These are phyloP conservation scores for Coniferiporia sulphurascens DNA, from an alignment of 1,284 basidiomycete genomes.

Conservation along the genomic window DNA sequence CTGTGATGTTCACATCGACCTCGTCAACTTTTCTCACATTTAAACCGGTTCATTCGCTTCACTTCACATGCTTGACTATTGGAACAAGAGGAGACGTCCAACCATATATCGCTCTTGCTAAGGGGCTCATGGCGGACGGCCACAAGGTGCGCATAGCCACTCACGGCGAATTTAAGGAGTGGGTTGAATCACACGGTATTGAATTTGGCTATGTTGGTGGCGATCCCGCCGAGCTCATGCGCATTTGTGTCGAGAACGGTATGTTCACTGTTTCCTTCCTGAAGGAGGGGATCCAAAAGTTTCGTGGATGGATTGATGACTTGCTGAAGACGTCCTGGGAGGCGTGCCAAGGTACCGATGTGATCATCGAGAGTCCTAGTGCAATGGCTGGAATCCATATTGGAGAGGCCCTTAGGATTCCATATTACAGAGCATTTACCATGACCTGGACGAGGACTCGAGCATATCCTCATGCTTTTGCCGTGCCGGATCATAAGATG, in stretches of 20 bases:
- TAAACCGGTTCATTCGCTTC: constrained; percentile 78
- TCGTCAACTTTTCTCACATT: constrained; percentile 93
- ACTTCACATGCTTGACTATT: constrained; percentile 92
- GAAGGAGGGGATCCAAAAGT: constrained; percentile 88
- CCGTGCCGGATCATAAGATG: constrained; percentile 88
- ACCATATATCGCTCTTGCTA: constrained; percentile 91
- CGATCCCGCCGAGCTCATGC: constrained; percentile 94
- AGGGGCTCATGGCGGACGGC: constrained; percentile 87
- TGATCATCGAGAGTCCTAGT: constrained; percentile 91
- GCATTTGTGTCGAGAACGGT: constrained; percentile 93
- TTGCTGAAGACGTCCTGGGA: constrained; percentile 91
- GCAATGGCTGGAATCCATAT: constrained; percentile 99
- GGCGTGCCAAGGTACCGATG: constrained; percentile 91
- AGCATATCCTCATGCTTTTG: constrained; percentile 98
- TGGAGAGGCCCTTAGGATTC: constrained; percentile 88
- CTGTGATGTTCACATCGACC: constrained; percentile 92
- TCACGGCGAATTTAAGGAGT: constrained; percentile 90
- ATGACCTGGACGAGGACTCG: constrained; percentile 81
- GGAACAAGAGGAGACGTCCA: constrained; percentile 93
- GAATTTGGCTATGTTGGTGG: constrained; percentile 93
- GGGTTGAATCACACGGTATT: constrained; percentile 95
- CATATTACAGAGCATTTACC: constrained; percentile 90
- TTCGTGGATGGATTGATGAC: constrained; percentile 96
- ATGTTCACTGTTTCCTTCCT: constrained; percentile 94
- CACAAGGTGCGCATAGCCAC: constrained; percentile 85